These are phyloP conservation scores for Thelonectria discophora DNA, from an alignment of 2,329 filamentous ascomycete species.

Conservation along the genomic window DNA sequence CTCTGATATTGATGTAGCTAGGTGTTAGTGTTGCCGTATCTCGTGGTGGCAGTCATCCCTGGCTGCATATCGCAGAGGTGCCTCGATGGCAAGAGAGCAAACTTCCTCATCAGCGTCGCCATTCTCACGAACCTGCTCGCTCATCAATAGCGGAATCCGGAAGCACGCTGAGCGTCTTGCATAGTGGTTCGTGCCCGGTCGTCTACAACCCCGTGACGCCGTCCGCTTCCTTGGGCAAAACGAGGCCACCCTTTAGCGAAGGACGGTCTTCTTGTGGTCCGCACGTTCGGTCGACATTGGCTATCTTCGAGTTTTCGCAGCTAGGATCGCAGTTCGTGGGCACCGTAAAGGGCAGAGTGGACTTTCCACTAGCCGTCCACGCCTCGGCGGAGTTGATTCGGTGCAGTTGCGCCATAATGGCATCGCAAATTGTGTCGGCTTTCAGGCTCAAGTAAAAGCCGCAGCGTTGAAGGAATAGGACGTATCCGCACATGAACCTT, in stretches of 20 bases:
- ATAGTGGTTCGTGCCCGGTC: too few relatives aligned
- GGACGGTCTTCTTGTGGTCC: constrained; percentile 31
- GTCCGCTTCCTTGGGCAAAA: neutral
- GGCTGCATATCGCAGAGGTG: too few relatives aligned
- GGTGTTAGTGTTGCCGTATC: too few relatives aligned
- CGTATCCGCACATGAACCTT: constrained; percentile 42
- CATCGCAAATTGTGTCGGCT: constrained; percentile 36
- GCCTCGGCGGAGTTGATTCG: constrained; percentile 42
- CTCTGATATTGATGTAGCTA: too few relatives aligned
- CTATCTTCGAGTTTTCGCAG: constrained; percentile 40
- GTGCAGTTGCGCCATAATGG: constrained; percentile 38
- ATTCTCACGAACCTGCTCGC: too few relatives aligned
- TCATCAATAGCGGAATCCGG: too few relatives aligned
- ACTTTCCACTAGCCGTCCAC: constrained; percentile 34
- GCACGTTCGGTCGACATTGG: neutral
- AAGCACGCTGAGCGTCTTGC: too few relatives aligned
- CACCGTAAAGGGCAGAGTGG: constrained; percentile 39
- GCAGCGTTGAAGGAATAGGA: constrained; percentile 40
- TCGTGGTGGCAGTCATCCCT: too few relatives aligned
- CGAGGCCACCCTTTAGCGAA: constrained; percentile 14
- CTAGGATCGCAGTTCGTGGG: constrained; percentile 38
- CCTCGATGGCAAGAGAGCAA: too few relatives aligned
- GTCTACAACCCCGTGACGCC: neutral
- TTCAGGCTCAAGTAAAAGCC: constrained; percentile 40
- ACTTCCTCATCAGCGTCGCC: too few relatives aligned